Base-by-base conservation (phyloP, 805 yeast species). In the Jamesozyma gamospora region DNA sequence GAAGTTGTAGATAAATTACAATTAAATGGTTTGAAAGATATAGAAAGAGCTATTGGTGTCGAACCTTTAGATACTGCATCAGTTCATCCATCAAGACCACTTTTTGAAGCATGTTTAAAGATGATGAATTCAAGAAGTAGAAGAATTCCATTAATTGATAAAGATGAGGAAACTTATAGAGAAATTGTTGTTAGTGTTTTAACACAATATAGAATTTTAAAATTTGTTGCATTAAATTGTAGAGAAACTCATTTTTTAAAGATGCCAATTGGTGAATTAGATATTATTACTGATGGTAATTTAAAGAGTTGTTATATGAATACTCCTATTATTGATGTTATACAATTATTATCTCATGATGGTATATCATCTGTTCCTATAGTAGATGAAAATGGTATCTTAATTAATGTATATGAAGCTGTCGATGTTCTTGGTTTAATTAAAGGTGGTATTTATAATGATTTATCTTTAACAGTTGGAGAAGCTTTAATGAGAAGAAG, bases 281-380 rank as follows among this genome's bases (percentile, higher is more conserved):
- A 73, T 28, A 72, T 82, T n/a, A 77, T 88, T 30, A 71, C 82
- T 9, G 67, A 70, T 32, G 49, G 54, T 32, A 58, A 63, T 29
- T 61, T 92, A n/a, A 74, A 82, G 15, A 82, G 90, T 11, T 92
- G 94, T 39, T 76, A 81, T 5, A 78, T 92, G 88, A 76, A 73
- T 42, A 86, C 96, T 0, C 96, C 96, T 0, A 96, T 92, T 18
- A 79, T 85, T 45, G 96, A 90, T 45, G 96, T 88, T 18, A 92
- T 92, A 41, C 87, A 85, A 53, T 63, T 80, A 43, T 68, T 92
- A 48, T 78, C 90, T 8, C 74, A 75, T 38, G 75, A 78, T 36
- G 77, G 87, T n/a, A 92, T 92, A 12, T 79, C 94, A 4, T 83
- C 96, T 2, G 80, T 92, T 26, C 99, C 99, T 1, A 88, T 92